Evolutionary conservation across 2,329 filamentous ascomycete genomes (phyloP).

Genomic region (Eutypa lata): DNA sequence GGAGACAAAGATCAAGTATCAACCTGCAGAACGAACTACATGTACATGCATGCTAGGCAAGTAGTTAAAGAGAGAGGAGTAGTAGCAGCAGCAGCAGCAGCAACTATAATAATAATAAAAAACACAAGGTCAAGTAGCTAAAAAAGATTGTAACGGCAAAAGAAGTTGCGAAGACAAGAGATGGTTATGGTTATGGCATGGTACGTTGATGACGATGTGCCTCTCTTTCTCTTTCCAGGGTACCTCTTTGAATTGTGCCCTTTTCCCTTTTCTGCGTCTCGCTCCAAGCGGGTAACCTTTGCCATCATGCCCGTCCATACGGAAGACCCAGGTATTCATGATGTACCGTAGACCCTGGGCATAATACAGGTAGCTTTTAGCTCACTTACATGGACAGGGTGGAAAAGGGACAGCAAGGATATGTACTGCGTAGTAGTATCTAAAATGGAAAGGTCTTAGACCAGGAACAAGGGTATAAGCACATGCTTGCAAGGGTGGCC

Average conservation of each 20-base stretch:
- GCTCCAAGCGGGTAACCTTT: background rate
- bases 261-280: background rate
- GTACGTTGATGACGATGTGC: background rate
- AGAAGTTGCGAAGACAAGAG: background rate
- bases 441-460: background rate
- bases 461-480: background rate
- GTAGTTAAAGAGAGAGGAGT: background rate
- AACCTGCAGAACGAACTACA: background rate
- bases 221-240: background rate
- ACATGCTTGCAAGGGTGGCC: background rate
- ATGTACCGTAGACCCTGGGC: background rate
- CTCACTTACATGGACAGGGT: background rate
- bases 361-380: background rate
- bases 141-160: background rate
- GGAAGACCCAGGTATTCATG: background rate
- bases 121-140: background rate
- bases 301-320: background rate
- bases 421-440: no score
- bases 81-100: no score
- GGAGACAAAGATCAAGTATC: constrained; percentile 1
- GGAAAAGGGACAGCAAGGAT: background rate
- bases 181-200: background rate
- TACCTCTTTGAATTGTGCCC: background rate
- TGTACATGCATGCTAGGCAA: background rate
- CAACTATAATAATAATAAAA: no score